Evolutionary conservation across 331 rosid genomes (phyloP).

Genomic region (Cydonia oblonga): DNA sequence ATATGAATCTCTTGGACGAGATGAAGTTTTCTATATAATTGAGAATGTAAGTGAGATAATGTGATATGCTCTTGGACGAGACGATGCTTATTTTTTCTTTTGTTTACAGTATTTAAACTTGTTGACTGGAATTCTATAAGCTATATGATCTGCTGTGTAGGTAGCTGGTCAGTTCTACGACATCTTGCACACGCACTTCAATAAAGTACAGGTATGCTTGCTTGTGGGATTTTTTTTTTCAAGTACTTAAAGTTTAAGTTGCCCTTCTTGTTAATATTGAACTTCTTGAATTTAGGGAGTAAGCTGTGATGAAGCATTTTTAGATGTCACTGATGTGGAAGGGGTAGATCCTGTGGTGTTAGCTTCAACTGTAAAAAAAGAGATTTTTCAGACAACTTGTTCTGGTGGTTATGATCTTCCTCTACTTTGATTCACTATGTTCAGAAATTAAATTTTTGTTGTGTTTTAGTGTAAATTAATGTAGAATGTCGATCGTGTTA

Average conservation of each 20-base stretch:
- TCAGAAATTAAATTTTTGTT: too few species aligned
- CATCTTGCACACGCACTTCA: constrained; percentile 62
- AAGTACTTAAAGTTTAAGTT: constrained; percentile 6
- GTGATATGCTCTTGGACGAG: constrained; percentile 43
- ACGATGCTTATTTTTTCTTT: background rate
- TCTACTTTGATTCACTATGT: too few species aligned
- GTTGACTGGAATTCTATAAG: constrained; percentile 3
- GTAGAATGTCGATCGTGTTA: too few species aligned
- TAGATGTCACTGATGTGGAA: constrained; percentile 53
- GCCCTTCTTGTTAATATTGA: constrained; percentile 7
- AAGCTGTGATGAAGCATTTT: constrained; percentile 93
- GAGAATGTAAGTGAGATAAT: constrained; percentile 11
- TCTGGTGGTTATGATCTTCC: too few species aligned
- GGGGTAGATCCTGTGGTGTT: constrained; percentile 54
- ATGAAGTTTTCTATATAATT: background rate
- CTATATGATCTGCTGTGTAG: constrained; percentile 33
- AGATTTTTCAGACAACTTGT: constrained; percentile 53
- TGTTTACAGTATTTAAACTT: background rate
- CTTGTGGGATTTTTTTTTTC: constrained; percentile 15
- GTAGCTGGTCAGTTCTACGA: constrained; percentile 84
- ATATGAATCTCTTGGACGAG: background rate
- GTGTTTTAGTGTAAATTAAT: too few species aligned
- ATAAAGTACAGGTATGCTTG: constrained; percentile 79
- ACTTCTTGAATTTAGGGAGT: constrained; percentile 54
- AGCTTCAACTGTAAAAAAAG: constrained; percentile 61